A percentile compares a stretch with the other conserved stretches of the same genome.
Conservation (phyloP, 768 basidiomycete genomes). For the Macrolepiota dolichaula region DNA sequence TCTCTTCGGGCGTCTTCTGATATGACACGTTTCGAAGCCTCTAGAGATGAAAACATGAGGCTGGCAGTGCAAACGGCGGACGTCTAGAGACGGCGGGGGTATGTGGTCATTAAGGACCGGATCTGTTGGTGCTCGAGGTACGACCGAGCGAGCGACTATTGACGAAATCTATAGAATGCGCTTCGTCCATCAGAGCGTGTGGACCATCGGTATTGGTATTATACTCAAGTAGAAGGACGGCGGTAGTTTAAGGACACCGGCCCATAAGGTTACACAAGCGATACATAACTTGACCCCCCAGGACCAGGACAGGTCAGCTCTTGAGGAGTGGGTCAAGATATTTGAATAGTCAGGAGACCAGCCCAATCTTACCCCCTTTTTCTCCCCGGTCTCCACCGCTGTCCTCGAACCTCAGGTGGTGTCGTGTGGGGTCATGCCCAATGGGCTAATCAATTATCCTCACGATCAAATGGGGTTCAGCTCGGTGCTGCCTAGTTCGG, state of each 20-base stretch:
- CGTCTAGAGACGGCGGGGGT: background rate
- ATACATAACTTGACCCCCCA: background rate
- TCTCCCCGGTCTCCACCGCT: no score
- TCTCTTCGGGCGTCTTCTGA: background rate
- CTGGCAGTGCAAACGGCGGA: background rate
- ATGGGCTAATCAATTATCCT: no score
- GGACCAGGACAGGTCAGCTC: no score
- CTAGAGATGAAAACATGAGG: background rate
- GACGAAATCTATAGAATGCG: background rate
- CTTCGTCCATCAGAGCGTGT: background rate
- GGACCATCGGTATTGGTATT: background rate
- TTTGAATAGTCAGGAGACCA: no score
- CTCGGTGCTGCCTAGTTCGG: no score
- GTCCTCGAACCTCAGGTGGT: no score
- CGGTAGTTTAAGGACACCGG: background rate
- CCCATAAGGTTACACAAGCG: background rate
- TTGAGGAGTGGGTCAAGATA: no score
- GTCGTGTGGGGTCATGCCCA: no score
- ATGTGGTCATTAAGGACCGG: background rate
- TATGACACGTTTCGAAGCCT: background rate
- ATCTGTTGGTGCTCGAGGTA: background rate
- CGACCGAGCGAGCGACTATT: background rate
- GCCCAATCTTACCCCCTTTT: no score
- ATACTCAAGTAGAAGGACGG: background rate
- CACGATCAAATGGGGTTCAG: no score